Evolutionary conservation across 2,329 filamentous ascomycete species (phyloP).

Genomic region (Xylariaceae sp.): DNA sequence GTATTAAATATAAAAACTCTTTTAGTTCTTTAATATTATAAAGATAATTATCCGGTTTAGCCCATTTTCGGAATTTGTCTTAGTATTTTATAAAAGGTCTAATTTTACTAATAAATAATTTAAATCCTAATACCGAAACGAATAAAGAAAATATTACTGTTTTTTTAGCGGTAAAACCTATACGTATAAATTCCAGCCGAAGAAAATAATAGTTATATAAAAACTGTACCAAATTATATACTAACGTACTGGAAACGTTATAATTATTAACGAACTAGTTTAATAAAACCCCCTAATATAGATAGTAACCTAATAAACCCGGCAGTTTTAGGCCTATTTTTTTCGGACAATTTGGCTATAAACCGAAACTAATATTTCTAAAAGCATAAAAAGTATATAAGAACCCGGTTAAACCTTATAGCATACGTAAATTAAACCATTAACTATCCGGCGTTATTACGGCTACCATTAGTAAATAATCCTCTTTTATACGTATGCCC

Average conservation of each 20-base stretch:
- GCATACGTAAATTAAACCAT: neutral
- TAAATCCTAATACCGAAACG: too few species aligned
- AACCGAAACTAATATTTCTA: neutral
- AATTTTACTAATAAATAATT: too few species aligned
- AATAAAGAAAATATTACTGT: too few species aligned
- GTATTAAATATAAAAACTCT: neutral
- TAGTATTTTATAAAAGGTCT: too few species aligned
- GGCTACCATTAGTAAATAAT: conserved; percentile 1
- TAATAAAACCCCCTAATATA: neutral
- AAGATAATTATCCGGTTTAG: neutral
- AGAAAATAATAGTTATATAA: too few species aligned
- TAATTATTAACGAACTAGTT: conserved; percentile 1
- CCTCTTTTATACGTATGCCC: neutral
- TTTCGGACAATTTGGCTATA: neutral
- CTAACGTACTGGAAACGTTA: neutral
- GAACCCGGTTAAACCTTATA: neutral
- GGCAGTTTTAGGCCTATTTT: neutral
- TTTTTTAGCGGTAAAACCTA: too few species aligned
- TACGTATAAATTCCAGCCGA: too few species aligned
- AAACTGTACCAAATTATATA: too few species aligned
- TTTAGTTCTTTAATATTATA: neutral
- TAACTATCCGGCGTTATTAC: conserved; percentile 1
- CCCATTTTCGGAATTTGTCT: too few species aligned
- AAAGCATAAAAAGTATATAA: conserved; percentile 4
- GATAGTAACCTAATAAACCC: neutral